Percentiles rank a stretch among this genome's conserved stretches.
Evolutionary conservation across 805 yeast species (phyloP).

Genomic region (Saccharomycopsis sp.): DNA sequence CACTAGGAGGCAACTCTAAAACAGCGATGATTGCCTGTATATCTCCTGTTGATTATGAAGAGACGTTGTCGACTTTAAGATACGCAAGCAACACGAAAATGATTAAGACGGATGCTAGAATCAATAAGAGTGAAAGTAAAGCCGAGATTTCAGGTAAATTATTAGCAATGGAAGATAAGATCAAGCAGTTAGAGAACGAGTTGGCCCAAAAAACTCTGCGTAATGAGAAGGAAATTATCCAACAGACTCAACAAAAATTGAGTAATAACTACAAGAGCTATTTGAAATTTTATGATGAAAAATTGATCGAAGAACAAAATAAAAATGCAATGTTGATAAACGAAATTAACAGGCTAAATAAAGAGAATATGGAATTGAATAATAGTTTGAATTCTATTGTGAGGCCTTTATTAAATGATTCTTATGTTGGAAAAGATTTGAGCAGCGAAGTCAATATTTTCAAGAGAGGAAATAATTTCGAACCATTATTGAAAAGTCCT

Average conservation of each 20-base stretch:
- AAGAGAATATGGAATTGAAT: conserved; percentile 2
- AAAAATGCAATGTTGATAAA: conserved; percentile 23
- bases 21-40: conserved; percentile 85
- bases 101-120: conserved; percentile 54
- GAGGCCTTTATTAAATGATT: conserved; percentile 4
- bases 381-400: conserved; percentile 8
- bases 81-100: conserved; percentile 73
- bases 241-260: conserved; percentile 20
- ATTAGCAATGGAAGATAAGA: conserved; percentile 33
- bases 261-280: conserved; percentile 21
- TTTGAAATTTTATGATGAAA: conserved; percentile 25
- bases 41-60: conserved; percentile 74
- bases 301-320: conserved; percentile 26
- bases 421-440: neutral
- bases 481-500: neutral
- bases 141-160: conserved; percentile 32
- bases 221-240: conserved; percentile 24
- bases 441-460: neutral
- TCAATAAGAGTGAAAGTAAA: conserved; percentile 37
- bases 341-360: conserved; percentile 12
- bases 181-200: conserved; percentile 23
- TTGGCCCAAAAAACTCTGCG: conserved; percentile 19
- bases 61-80: conserved; percentile 65
- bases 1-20: conserved; percentile 78
- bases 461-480: neutral